phyloP scores from a whole-genome alignment of 2,329 filamentous ascomycete genomes.

The Mycogone perniciosa region DNA sequence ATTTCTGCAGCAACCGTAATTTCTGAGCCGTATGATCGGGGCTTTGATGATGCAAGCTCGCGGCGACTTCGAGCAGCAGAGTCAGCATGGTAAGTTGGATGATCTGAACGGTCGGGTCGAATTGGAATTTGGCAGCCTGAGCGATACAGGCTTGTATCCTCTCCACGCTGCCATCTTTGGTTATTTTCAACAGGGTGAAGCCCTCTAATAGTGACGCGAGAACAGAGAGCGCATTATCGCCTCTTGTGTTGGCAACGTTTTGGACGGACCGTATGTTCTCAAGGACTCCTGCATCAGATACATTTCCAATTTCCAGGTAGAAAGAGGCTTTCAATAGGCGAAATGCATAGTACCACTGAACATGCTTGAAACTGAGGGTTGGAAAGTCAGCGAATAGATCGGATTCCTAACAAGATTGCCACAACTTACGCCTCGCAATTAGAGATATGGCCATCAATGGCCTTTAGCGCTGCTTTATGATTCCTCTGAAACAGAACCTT shows the following conservation, averaged over 20 bases:
- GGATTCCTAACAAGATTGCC: background rate
- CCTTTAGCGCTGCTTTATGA: conserved; percentile 65
- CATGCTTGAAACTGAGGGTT: conserved; percentile 50
- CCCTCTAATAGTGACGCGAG: conserved; percentile 63
- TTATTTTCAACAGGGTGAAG: conserved; percentile 59
- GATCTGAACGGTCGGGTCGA: conserved; percentile 56
- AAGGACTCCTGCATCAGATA: conserved; percentile 56
- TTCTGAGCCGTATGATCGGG: conserved; percentile 53
- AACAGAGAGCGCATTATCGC: conserved; percentile 59
- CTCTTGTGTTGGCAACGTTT: conserved; percentile 50
- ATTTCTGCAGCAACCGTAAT: conserved; percentile 53
- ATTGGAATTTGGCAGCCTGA: conserved; percentile 64
- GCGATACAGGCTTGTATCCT: conserved; percentile 68
- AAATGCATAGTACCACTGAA: conserved; percentile 71
- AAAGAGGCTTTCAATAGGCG: conserved; percentile 67
- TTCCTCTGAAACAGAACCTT: conserved; percentile 66
- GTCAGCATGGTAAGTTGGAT: conserved; percentile 61
- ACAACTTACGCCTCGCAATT: conserved; percentile 57
- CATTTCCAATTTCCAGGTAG: conserved; percentile 54
- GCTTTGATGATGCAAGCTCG: conserved; percentile 58
- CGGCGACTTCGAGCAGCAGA: conserved; percentile 63
- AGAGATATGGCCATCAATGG: conserved; percentile 60
- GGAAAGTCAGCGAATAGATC: conserved; percentile 12
- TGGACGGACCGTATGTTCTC: conserved; percentile 63
- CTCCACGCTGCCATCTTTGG: conserved; percentile 59